Evolutionary conservation across 345 rosid genomes (phyloP), one percentile per base, ranked within the genome.

Genomic region (Triadica sebifera): DNA sequence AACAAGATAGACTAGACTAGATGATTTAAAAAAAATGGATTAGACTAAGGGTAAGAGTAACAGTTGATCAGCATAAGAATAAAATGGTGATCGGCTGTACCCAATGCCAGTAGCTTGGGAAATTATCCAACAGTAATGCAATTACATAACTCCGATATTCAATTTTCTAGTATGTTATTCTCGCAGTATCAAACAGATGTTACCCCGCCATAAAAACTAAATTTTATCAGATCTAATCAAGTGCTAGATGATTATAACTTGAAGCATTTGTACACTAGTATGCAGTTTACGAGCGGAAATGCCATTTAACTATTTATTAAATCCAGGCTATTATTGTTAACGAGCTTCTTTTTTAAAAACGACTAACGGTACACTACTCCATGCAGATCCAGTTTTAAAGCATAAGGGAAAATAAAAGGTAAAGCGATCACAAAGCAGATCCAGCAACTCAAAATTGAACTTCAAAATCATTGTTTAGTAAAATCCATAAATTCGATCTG

Each of bases 361-460:
- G 24, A 11, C 45, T 8, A 34, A 0, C 39, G 24, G 38, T n/a
- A 16, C 7, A 12, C 10, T 12, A 46, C 53, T 17, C 6, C 4
- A 57, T 8, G 46, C 46, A 69, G 67, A 69, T 69, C 64, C 13
- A 24, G 4, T 20, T 19, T n/a, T 9, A 3, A 19, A 43, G 2
- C 9, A 67, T 4, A 16, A 29, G 5, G n/a, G 19, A 29, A 38
- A 17, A 4, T 12, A 25, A 8, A 2, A 4, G 43, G 15, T 37
- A 0, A 22, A 15, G 20, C 13, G 61, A 77, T 49, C 51, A 43
- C 58, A 66, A 50, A 79, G 64, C 70, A 46, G 65, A 72, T 63
- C 65, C 43, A 49, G 1, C 39, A 37, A 10, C 12, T 46, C 22
- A 46, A 38, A 55, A 55, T 39, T 64, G 53, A 70, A 49, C 59